Evolutionary conservation across 164 flowering plant species (phyloP).

Genomic region (Sedum album): DNA sequence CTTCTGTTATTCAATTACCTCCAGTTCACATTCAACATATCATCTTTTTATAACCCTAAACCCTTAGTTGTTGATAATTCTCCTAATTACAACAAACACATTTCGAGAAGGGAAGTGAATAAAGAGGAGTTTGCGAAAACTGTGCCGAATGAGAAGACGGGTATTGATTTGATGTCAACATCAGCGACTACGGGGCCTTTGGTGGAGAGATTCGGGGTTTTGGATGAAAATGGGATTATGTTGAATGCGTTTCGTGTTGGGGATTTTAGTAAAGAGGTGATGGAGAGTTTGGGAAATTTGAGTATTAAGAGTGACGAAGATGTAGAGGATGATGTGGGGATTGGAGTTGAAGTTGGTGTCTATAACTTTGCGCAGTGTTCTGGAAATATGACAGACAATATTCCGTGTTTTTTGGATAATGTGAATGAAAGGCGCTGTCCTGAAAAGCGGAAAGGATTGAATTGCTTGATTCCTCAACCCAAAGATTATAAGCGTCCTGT

Average conservation of each 20-base stretch:
- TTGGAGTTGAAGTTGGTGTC: constrained; percentile 18
- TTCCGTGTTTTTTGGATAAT: constrained; percentile 53
- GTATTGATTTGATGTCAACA: neutral
- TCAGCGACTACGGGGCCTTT: constrained; percentile 19
- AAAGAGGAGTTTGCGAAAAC: neutral
- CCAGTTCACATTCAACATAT: constrained; percentile 11
- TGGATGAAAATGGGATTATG: constrained; percentile 83
- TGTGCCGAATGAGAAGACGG: neutral
- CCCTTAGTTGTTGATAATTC: constrained; percentile 34
- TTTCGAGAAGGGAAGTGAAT: constrained; percentile 28
- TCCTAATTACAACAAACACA: constrained; percentile 34
- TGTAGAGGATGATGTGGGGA: constrained; percentile 12
- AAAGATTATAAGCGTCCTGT: constrained; percentile 31
- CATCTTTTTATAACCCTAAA: constrained; percentile 9
- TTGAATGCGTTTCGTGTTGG: constrained; percentile 71
- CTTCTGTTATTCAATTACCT: constrained; percentile 46
- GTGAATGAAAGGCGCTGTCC: constrained; percentile 51
- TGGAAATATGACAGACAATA: constrained; percentile 25
- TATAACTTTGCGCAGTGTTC: constrained; percentile 23
- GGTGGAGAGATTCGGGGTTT: constrained; percentile 53
- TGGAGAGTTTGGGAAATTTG: constrained; percentile 45
- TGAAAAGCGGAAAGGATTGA: constrained; percentile 23
- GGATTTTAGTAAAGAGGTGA: constrained; percentile 51
- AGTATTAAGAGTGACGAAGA: constrained; percentile 20
- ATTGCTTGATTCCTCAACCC: constrained; percentile 50